A percentile compares a stretch with the other conserved stretches of the same genome.
These are phyloP conservation scores for Carex pumila DNA, from an alignment of 176 grass and related monocot species.

Conservation along the genomic window DNA sequence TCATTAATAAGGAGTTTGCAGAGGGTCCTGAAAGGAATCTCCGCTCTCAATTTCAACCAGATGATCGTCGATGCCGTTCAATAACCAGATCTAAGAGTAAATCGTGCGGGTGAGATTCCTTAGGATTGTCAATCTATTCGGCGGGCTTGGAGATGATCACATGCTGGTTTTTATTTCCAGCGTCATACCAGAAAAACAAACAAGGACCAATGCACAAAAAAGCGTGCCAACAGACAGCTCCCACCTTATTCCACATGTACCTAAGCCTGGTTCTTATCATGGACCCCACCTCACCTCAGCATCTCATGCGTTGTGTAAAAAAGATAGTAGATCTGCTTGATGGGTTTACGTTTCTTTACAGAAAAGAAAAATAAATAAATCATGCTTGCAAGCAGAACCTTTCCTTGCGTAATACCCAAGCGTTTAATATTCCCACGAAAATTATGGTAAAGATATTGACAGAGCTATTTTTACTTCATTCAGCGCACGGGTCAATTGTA, in stretches of 20 bases:
- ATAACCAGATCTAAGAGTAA: background rate
- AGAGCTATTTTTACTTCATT: no score
- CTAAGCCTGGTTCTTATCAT: background rate
- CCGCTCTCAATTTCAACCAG: background rate
- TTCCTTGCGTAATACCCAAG: conserved; percentile 23
- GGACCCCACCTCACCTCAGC: background rate
- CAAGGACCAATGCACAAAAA: conserved; percentile 7
- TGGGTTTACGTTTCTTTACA: conserved; percentile 7
- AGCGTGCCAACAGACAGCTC: conserved; percentile 1
- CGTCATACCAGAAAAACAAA: background rate
- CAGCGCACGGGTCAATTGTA: no score
- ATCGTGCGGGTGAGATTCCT: background rate
- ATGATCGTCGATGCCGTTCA: background rate
- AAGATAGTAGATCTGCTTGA: conserved; percentile 7
- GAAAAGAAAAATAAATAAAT: background rate
- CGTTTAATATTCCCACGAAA: background rate
- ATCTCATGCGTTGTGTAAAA: conserved; percentile 9
- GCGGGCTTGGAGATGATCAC: background rate
- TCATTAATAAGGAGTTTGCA: background rate
- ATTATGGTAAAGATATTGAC: no score
- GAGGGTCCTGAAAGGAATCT: background rate
- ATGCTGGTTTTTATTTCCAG: background rate
- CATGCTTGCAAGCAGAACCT: conserved; percentile 20
- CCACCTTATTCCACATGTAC: conserved; percentile 10
- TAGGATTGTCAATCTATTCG: background rate